Conservation (phyloP, 169 alveolate genomes). For the Pseudocohnilembus persalinus region DNA sequence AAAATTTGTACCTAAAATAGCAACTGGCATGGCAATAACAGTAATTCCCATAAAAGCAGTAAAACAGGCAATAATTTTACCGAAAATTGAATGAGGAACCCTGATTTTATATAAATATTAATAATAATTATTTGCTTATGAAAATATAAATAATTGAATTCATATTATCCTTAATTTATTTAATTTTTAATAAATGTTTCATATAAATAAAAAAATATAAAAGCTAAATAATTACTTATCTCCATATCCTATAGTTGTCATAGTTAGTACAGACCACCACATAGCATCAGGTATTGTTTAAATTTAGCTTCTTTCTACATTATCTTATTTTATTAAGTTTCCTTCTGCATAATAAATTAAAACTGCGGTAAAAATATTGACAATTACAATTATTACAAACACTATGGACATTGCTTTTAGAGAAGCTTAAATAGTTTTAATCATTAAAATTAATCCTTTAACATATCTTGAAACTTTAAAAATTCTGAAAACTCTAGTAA, state of each 20-base stretch:
- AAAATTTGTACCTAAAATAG: constrained; percentile 30
- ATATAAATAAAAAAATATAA: too few relatives aligned
- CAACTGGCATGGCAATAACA: constrained; percentile 35
- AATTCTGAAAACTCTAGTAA: constrained; percentile 20
- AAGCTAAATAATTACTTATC: constrained; percentile 26
- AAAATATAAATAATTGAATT: too few relatives aligned
- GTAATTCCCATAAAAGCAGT: constrained; percentile 34
- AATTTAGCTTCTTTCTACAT: not conserved
- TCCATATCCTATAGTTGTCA: constrained; percentile 44
- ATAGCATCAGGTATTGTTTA: constrained; percentile 28
- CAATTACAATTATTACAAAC: constrained; percentile 10
- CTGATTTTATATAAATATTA: not conserved
- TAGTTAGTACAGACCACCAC: constrained; percentile 29
- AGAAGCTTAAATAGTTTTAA: constrained; percentile 22
- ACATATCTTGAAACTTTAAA: constrained; percentile 27
- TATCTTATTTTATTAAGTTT: not conserved
- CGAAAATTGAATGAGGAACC: constrained; percentile 13
- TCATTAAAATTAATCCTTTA: constrained; percentile 22
- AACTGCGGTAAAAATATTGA: constrained; percentile 14
- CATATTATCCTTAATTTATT: too few relatives aligned
- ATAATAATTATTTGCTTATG: too few relatives aligned
- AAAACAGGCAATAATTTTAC: constrained; percentile 24
- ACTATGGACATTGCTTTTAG: constrained; percentile 11
- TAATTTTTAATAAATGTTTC: too few relatives aligned
- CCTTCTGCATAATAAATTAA: constrained; percentile 26